Evolutionary conservation across 2,329 filamentous ascomycete genomes (phyloP).

Genomic region (Fusarium devonianum): DNA sequence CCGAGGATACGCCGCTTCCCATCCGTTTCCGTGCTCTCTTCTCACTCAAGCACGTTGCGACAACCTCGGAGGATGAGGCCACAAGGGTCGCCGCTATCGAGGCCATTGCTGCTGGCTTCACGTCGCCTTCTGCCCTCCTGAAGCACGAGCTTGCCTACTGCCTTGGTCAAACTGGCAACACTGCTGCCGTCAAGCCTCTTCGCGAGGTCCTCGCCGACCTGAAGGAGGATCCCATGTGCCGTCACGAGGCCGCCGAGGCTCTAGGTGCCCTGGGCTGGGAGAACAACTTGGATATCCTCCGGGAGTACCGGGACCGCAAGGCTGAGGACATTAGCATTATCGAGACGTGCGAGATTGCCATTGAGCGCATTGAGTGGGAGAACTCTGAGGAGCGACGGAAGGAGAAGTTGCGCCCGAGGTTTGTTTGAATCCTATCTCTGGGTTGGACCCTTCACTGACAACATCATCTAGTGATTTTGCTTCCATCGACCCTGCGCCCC

Average conservation of each 20-base stretch:
- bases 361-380: conserved; percentile 94
- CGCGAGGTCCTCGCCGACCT: conserved; percentile 77
- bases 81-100: conserved; percentile 63
- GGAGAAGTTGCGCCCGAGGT: conserved; percentile 86
- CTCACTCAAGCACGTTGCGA: conserved; percentile 93
- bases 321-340: conserved; percentile 82
- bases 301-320: conserved; percentile 74
- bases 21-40: conserved; percentile 95
- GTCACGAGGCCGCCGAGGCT: conserved; percentile 96
- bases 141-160: conserved; percentile 99
- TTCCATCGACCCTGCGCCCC: conserved; percentile 93
- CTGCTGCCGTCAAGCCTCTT: conserved; percentile 75
- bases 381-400: conserved; percentile 73
- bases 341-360: conserved; percentile 96
- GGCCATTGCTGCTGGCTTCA: conserved; percentile 88
- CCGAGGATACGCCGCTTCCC: conserved; percentile 82
- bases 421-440: conserved; percentile 40
- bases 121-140: conserved; percentile 84
- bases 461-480: conserved; percentile 78
- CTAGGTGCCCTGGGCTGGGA: conserved; percentile 84
- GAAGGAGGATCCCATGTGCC: conserved; percentile 91
- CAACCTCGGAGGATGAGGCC: conserved; percentile 68
- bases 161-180: conserved; percentile 86
- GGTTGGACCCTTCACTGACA: conserved; percentile 41
- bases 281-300: conserved; percentile 76